Evolutionary conservation across 23 red algal genomes (phyloP), one percentile per base, ranked within the genome.

Genomic region (Rhodosorus marinus): DNA sequence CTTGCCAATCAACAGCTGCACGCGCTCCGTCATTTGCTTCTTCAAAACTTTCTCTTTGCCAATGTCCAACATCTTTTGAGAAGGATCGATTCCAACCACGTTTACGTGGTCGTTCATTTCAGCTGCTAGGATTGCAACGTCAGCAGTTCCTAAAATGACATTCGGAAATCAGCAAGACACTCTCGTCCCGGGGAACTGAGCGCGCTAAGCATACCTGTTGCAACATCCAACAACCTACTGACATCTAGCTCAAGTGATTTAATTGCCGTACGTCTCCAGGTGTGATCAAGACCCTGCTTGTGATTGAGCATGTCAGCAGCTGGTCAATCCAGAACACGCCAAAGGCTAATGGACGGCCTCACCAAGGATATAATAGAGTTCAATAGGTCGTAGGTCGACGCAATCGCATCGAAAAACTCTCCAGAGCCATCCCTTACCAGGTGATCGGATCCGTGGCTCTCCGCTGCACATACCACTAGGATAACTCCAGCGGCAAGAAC

Each of bases 281-380:
- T 34, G 31, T 34, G 33, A 54, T 54, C 51, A 31, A 54, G 35
- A 1, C 51, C 51, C 51, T n/a, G n/a, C n/a, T n/a, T n/a, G n/a
- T n/a, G n/a, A n/a, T n/a, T n/a, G n/a, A n/a, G n/a, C n/a, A n/a
- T n/a, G n/a, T n/a, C n/a, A n/a, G n/a, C n/a, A n/a, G n/a, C n/a
- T n/a, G n/a, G n/a, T n/a, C n/a, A n/a, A n/a, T n/a, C n/a, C n/a
- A n/a, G n/a, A n/a, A n/a, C n/a, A n/a, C n/a, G n/a, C n/a, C n/a
- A n/a, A n/a, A n/a, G n/a, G n/a, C n/a, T n/a, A n/a, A n/a, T n/a
- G n/a, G n/a, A n/a, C n/a, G n/a, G n/a, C n/a, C n/a, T n/a, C n/a
- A n/a, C n/a, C 23, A 94, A 31, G 6, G 70, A 79, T 8, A 94
- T 94, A 5, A 83, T 28, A 29, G 43, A 59, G 50, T 94, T 94